Evolutionary conservation across 768 basidiomycete species (phyloP), one percentile per base, ranked within the genome.

Genomic region (Auricularia sp.): DNA sequence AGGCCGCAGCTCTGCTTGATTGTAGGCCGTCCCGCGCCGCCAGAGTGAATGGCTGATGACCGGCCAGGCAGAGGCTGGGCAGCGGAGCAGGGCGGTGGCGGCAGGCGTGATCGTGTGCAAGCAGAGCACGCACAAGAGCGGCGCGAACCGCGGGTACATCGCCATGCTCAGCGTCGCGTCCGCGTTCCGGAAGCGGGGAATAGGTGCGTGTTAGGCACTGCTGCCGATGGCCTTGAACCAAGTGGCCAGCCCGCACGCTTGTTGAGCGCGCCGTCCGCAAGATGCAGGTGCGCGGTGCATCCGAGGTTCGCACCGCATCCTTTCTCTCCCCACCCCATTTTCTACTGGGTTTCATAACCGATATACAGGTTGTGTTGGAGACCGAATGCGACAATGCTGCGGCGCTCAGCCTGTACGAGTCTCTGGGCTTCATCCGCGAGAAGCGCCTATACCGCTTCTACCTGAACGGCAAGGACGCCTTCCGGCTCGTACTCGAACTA

Each of bases 81-180:
- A 51, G 47, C 47, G 47, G 6, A 18, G 47, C 47, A 18, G 6
- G 47, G 47, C 18, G 14, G 6, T 18, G 34, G 91, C 94, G 18
- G 84, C 98, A 67, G 97, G 93, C 35, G 92, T 92, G 16, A 92
- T 99, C 66, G 89, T 99, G 24, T 97, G 94, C 84, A 99, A 98
- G 80, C 96, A 97, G 77, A 94, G 94, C 70, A 81, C 84, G 73
- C 97, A 98, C 77, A 80, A 80, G 64, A 83, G 88, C 67, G 76
- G 78, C 45, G 78, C 84, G 10, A 92, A 94, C 73, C 77, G 97
- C 73, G 97, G 97, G 14, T 99, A 99, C 74, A 96, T 99, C 65
- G 97, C 95, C 44, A 98, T 98, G 97, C 84, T 98, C 64, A 93
- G 92, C 71, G 94, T 98, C 35, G 82, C 83, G 75, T 87, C 86